Evolutionary conservation across 1,139 yeast species (phyloP), one percentile per base, ranked within the genome.

Genomic region (Kodamaea derodonti): DNA sequence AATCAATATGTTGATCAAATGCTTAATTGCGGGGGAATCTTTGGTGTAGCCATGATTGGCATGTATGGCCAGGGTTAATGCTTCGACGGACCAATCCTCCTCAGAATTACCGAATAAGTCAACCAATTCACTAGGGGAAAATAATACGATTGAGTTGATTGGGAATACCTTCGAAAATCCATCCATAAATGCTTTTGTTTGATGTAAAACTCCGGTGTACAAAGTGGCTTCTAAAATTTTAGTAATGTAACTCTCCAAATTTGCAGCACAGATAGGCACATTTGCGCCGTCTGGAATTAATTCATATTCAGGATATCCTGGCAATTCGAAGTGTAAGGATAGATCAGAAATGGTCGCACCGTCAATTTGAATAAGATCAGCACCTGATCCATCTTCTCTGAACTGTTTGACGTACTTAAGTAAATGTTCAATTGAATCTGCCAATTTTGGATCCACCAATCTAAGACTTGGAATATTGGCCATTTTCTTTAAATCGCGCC

Each of bases 101-200:
- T 80, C 80, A 2, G 78, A 77, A 41, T 76, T 79, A 5, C 72
- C 72, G 48, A 86, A 79, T 34, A 92, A 55, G 29, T 73, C 74
- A 2, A 75, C 78, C 30, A 88, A 65, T 52, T 92, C 98, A 14
- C 66, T 72, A 0, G 95, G 78, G 1, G 86, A 72, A 46, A 92
- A 84, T 2, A 88, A 74, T 11, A 75, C 58, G 50, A 92, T 64
- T 0, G 95, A 82, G 13, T 72, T 66, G 42, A 82, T 80, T 0
- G 97, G 95, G 58, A 92, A 84, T 1, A 88, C 95, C 38, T 75
- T 74, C 0, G 94, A 78, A 50, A 92, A 90, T 0, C 98, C 98
- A 12, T 73, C 73, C 52, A 78, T 73, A 57, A 92, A 90, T 4
- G 86, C 77, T 31, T 69, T 65, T 14, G 86, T 60, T 54, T 88